Percentiles rank a stretch among this genome's conserved stretches.
Conservation (phyloP, 257 asterid genomes). For the Verbascum thapsus region DNA sequence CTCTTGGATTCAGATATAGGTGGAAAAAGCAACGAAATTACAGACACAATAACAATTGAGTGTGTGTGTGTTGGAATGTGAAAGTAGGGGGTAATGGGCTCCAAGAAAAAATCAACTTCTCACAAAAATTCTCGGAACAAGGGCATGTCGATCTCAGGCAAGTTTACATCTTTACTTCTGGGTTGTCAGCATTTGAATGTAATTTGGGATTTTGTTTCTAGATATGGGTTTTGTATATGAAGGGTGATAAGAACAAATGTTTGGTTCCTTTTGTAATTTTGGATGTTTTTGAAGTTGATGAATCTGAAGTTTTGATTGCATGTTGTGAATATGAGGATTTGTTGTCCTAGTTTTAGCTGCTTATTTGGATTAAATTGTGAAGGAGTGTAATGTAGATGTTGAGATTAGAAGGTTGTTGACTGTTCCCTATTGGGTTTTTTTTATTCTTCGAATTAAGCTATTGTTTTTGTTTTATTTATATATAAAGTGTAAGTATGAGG, state of each 20-base stretch:
- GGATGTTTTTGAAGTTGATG: conserved; percentile 11
- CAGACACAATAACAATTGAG: conserved; percentile 8
- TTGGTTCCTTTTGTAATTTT: neutral
- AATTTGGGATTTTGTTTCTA: conserved; percentile 19
- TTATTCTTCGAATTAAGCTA: neutral
- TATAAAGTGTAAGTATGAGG: neutral
- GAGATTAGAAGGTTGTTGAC: conserved; percentile 26
- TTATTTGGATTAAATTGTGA: conserved; percentile 22
- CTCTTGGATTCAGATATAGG: conserved; percentile 14
- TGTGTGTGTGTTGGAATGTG: conserved; percentile 33
- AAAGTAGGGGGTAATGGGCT: conserved; percentile 33
- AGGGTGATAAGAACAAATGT: neutral
- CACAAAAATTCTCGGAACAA: conserved; percentile 27
- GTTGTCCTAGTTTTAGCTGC: conserved; percentile 13
- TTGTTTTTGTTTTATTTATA: conserved; percentile 9
- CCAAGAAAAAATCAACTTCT: conserved; percentile 38
- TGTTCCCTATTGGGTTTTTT: conserved; percentile 22
- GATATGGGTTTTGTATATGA: neutral
- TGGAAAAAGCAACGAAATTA: neutral
- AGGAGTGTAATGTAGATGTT: conserved; percentile 20
- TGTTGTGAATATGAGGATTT: conserved; percentile 15
- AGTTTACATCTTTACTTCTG: neutral
- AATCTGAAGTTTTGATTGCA: conserved; percentile 4
- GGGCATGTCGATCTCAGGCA: conserved; percentile 45
- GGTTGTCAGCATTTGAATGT: neutral